These are phyloP conservation scores for Schizonepeta tenuifolia DNA, from an alignment of 257 asterid species.

Conservation along the genomic window DNA sequence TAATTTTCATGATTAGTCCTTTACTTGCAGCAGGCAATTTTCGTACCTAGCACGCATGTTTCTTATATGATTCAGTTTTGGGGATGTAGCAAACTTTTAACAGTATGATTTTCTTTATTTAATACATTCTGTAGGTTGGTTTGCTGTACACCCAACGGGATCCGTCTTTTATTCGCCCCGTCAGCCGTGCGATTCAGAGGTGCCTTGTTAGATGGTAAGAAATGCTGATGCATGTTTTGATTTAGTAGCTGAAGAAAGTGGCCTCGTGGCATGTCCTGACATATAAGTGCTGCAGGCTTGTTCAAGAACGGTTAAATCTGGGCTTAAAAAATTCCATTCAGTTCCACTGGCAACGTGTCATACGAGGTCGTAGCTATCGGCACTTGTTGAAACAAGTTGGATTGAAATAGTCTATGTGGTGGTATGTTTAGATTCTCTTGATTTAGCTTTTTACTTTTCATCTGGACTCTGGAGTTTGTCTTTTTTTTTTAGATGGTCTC, in stretches of 20 bases:
- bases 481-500: no score
- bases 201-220: slow-evolving; percentile 96
- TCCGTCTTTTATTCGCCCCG: slow-evolving; percentile 84
- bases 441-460: background rate
- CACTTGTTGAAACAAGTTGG: slow-evolving; percentile 74
- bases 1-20: slow-evolving; percentile 1
- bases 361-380: slow-evolving; percentile 94
- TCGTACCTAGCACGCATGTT: background rate
- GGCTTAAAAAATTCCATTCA: slow-evolving; percentile 47
- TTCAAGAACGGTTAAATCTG: slow-evolving; percentile 69
- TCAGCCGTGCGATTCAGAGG: slow-evolving; percentile 87
- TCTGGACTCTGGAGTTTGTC: background rate
- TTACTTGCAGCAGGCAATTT: background rate
- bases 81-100: slow-evolving; percentile 8
- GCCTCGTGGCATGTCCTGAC: slow-evolving; percentile 34
- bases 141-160: slow-evolving; percentile 86
- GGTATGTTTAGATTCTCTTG: slow-evolving; percentile 36
- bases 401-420: slow-evolving; percentile 46
- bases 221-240: slow-evolving; percentile 20
- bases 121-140: slow-evolving; percentile 63
- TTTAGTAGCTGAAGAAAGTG: slow-evolving; percentile 35
- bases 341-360: slow-evolving; percentile 69
- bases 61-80: slow-evolving; percentile 3
- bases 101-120: background rate
- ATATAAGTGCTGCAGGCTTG: slow-evolving; percentile 70